These are phyloP conservation scores for Xylaria hypoxylon DNA, from an alignment of 2,329 filamentous ascomycete species.

Conservation along the genomic window DNA sequence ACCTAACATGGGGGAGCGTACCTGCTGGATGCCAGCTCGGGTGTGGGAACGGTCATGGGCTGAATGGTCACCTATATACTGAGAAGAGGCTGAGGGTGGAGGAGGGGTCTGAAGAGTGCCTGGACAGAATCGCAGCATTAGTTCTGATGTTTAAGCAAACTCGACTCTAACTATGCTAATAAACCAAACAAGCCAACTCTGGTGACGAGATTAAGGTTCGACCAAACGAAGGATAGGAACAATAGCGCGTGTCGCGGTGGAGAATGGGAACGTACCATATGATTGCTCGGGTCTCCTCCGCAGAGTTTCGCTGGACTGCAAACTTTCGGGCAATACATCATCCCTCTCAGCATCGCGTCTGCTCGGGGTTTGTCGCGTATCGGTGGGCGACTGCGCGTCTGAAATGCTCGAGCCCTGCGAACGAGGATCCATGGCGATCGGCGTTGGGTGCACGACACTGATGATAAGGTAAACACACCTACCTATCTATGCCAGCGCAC, in stretches of 20 bases:
- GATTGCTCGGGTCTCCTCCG: slow-evolving; percentile 66
- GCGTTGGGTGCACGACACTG: slow-evolving; percentile 31
- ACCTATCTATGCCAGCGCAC: slow-evolving; percentile 36
- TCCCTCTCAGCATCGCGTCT: slow-evolving; percentile 56
- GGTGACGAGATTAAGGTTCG: slow-evolving; percentile 5
- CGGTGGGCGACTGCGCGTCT: slow-evolving; percentile 61
- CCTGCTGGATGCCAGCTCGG: slow-evolving; percentile 51
- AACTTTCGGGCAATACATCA: slow-evolving; percentile 64
- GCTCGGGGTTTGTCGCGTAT: slow-evolving; percentile 59
- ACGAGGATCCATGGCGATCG: slow-evolving; percentile 59
- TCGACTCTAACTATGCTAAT: slow-evolving; percentile 29
- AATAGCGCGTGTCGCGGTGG: slow-evolving; percentile 33
- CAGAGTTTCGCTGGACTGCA: slow-evolving; percentile 70
- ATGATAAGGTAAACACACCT: slow-evolving; percentile 20
- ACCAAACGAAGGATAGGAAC: not conserved
- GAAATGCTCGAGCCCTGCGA: slow-evolving; percentile 54
- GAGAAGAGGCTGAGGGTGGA: slow-evolving; percentile 44
- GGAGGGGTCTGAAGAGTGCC: slow-evolving; percentile 53
- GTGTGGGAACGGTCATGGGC: slow-evolving; percentile 56
- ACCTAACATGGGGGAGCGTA: slow-evolving; percentile 60
- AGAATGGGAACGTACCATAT: slow-evolving; percentile 63
- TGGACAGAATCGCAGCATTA: slow-evolving; percentile 44
- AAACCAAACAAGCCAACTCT: slow-evolving; percentile 8
- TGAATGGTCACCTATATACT: slow-evolving; percentile 53
- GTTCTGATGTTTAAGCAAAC: slow-evolving; percentile 32